Evolutionary conservation across 179 eudicot genomes (phyloP).

Genomic region (Spergularia azorica): DNA sequence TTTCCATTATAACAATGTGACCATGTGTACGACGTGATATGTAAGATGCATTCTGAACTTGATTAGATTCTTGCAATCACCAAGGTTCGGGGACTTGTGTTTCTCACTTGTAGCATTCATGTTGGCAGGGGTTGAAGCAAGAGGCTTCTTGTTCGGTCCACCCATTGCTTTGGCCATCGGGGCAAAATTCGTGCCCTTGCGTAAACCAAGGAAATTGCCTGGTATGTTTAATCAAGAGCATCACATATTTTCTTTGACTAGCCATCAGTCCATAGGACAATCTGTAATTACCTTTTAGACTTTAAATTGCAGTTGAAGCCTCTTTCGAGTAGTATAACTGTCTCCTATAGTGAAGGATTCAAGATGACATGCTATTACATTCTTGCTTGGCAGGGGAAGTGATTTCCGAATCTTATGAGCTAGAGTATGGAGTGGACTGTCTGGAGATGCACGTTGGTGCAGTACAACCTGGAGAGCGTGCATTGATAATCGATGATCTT

Average conservation of each 20-base stretch:
- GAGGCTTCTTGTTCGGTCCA: slow-evolving; percentile 91
- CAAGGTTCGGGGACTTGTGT: neutral
- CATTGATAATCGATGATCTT: slow-evolving; percentile 72
- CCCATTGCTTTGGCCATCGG: slow-evolving; percentile 86
- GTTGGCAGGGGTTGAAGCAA: slow-evolving; percentile 71
- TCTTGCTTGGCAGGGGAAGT: slow-evolving; percentile 48
- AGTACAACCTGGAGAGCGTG: slow-evolving; percentile 66
- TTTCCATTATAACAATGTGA: neutral
- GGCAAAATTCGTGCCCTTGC: slow-evolving; percentile 85
- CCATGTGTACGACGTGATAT: neutral
- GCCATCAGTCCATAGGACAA: no score
- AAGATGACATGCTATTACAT: neutral
- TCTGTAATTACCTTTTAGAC: no score
- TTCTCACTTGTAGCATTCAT: neutral
- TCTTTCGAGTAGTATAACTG: neutral
- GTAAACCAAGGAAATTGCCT: slow-evolving; percentile 76
- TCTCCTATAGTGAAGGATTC: neutral
- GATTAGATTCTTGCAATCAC: neutral
- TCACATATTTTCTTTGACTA: no score
- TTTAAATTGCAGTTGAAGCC: no score
- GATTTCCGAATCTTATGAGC: slow-evolving; percentile 63
- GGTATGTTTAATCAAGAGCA: slow-evolving; percentile 39
- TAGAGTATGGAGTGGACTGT: slow-evolving; percentile 86
- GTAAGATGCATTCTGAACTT: neutral
- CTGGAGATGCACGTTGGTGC: slow-evolving; percentile 86